Evolutionary conservation across 345 rosid genomes (phyloP).

Genomic region (Arabidopsis arenosa): DNA sequence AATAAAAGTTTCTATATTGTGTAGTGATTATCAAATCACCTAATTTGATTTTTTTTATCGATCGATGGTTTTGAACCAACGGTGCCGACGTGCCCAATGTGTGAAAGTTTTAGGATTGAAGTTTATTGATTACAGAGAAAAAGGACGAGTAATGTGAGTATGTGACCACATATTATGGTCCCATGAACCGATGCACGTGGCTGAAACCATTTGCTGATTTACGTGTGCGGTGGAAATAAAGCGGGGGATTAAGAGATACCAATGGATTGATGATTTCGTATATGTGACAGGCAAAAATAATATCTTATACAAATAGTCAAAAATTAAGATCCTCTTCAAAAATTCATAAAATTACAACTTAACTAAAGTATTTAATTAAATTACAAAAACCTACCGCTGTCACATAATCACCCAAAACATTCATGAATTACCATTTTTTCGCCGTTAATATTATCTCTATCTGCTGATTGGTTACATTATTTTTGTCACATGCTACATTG

Average conservation of each 20-base stretch:
- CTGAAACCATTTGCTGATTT: neutral
- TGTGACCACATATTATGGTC: neutral
- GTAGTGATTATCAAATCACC: neutral
- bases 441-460: too few species aligned
- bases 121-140: neutral
- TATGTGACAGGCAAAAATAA: neutral
- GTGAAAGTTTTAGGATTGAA: neutral
- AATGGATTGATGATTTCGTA: neutral
- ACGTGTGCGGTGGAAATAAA: neutral
- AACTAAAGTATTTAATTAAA: too few species aligned
- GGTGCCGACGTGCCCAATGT: neutral
- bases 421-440: too few species aligned
- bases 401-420: too few species aligned
- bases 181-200: constrained; percentile 8
- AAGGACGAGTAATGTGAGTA: constrained; percentile 1
- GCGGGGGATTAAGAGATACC: neutral
- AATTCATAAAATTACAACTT: neutral
- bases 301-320: neutral
- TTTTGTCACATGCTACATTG: too few species aligned
- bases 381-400: too few species aligned
- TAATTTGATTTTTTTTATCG: neutral
- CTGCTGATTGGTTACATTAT: too few species aligned
- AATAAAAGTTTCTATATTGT: neutral
- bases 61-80: neutral
- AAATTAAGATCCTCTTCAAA: neutral